phyloP scores from a whole-genome alignment of 225 moss, liverwort and hornwort species.

The Marchantia polymorpha region DNA sequence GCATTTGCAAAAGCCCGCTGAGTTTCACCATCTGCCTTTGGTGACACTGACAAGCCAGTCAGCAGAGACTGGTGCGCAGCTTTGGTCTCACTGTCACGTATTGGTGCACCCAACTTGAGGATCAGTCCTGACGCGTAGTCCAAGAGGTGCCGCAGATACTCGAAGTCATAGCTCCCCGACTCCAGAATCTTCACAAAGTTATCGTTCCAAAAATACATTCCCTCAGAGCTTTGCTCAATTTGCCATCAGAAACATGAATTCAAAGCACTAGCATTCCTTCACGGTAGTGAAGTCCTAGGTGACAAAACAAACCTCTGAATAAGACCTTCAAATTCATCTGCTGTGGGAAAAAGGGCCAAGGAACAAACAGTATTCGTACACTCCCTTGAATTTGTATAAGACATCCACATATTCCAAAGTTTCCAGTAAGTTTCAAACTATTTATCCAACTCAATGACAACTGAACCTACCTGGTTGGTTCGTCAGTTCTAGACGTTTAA shows the following conservation, averaged over 20 bases:
- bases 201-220: no score
- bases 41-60: constrained; percentile 54
- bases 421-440: no score
- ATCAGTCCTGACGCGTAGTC: constrained; percentile 89
- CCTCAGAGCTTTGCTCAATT: no score
- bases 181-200: constrained; percentile 66
- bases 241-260: no score
- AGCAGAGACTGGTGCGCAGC: constrained; percentile 85
- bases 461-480: background rate
- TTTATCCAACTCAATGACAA: background rate
- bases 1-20: constrained; percentile 72
- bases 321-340: no score
- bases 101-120: constrained; percentile 90
- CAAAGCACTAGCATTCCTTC: no score
- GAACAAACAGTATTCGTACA: no score
- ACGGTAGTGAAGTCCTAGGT: no score
- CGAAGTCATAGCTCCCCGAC: constrained; percentile 88
- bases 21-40: constrained; percentile 48
- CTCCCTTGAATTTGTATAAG: no score
- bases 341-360: no score
- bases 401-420: no score
- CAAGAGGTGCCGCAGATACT: constrained; percentile 74
- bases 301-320: no score
- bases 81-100: constrained; percentile 79
- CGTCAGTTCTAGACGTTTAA: background rate